Evolutionary conservation across 257 asterid genomes (phyloP), one percentile per base, ranked within the genome.

Genomic region (Salvia miltiorrhiza): DNA sequence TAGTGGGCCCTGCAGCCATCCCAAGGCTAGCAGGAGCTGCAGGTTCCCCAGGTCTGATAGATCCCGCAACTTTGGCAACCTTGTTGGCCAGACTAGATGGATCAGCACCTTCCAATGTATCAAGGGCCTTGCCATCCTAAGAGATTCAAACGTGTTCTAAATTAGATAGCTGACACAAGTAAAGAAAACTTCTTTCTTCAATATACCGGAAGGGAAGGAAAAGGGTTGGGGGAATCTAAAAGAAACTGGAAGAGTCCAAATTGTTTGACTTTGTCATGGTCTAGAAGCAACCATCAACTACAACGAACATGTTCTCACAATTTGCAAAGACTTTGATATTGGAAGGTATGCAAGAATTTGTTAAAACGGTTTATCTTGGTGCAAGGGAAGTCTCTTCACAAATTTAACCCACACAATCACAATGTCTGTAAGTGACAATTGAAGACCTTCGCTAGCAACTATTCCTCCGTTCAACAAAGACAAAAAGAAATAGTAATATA

Each of bases 11-110:
- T 19, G 99, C 97, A 71, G 97, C 97, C 98, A 94, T 94, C 63
- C 98, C 97, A 54, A 89, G 93, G 80, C 97, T 94, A 72, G 95
- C 99, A 49, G 99, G 97, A 73, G 97, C 95, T 9, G 97, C 97
- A 72, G 97, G 79, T n/a, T 89, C 95, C 61, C 85, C 88, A 26
- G 96, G 84, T 49, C 47, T 58, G 77, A 86, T 82, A 53, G 88
- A 63, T 26, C 97, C 99, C 49, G 93, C 91, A 77, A 93, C 87
- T 87, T 86, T 93, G 24, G 97, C 97, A 71, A 84, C 96, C 87
- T 90, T 93, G 86, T 94, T 94, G 56, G 97, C 99, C 76, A 94
- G 85, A 81, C 90, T 85, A 21, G 99, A 86, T 3, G 99, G 99
- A 75, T 94, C 93, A 3, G 97, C 99, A 58, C 99, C 97, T 85